phyloP scores from a whole-genome alignment of 1,284 basidiomycete genomes.

The Apiotrichum laibachii region DNA sequence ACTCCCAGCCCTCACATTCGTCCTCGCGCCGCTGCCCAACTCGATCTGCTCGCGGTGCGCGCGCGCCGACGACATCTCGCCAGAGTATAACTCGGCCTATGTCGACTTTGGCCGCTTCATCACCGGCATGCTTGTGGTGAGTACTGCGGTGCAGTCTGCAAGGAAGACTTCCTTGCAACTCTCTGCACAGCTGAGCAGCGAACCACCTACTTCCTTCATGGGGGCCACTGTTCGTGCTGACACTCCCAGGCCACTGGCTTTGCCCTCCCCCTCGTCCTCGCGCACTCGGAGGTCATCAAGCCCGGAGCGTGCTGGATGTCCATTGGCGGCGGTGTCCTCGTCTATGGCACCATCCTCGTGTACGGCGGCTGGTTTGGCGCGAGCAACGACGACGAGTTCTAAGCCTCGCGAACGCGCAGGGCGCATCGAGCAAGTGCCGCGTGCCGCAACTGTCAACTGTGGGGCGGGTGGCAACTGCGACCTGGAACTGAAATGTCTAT shows the following conservation, averaged over 20 bases:
- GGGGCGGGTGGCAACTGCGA: too few relatives aligned
- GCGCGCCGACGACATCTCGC: conserved; percentile 56
- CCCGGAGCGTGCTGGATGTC: conserved; percentile 89
- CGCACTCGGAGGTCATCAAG: conserved; percentile 85
- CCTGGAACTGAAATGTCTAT: too few relatives aligned
- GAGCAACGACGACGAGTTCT: conserved; percentile 45
- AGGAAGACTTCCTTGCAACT: neutral
- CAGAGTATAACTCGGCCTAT: conserved; percentile 60
- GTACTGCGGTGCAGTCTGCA: conserved; percentile 10
- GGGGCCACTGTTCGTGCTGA: too few relatives aligned
- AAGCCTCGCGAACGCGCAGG: too few relatives aligned
- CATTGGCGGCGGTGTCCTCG: conserved; percentile 85
- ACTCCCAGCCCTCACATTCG: conserved; percentile 79
- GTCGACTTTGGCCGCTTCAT: conserved; percentile 95
- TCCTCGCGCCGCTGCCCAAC: conserved; percentile 93
- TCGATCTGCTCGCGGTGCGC: conserved; percentile 62
- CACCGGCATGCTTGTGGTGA: conserved; percentile 79
- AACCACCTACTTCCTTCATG: too few relatives aligned
- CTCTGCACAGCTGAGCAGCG: too few relatives aligned
- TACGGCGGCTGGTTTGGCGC: conserved; percentile 73
- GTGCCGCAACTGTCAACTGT: too few relatives aligned
- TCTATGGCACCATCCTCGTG: conserved; percentile 89
- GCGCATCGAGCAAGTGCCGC: too few relatives aligned
- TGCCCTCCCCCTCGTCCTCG: conserved; percentile 84
- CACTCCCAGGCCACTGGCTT: conserved; percentile 65